Evolutionary conservation across 129 eudicot genomes (phyloP).

Genomic region (Helianthus annuus): HanXRQr2.0-SUNRISE NC_035448.2:42308017-42308516

Average conservation of each 20-base stretch:
- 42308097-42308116: constrained; percentile 37
- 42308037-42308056: constrained; percentile 3
- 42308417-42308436: constrained; percentile 6
- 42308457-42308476: constrained; percentile 96
- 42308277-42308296: background rate
- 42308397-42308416: constrained; percentile 20
- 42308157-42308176: constrained; percentile 87
- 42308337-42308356: constrained; percentile 91
- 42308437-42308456: background rate
- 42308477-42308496: constrained; percentile 94
- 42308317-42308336: constrained; percentile 98
- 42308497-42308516: constrained; percentile 98
- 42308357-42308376: constrained; percentile 99
- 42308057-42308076: constrained; percentile 1
- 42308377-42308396: constrained; percentile 96
- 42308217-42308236: constrained; percentile 98
- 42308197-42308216: constrained; percentile 98
- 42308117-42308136: constrained; percentile 97
- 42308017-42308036: background rate
- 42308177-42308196: constrained; percentile 89
- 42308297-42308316: constrained; percentile 96
- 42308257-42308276: background rate
- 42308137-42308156: constrained; percentile 86
- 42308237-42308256: constrained; percentile 13
- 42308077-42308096: background rate